Evolutionary conservation across 2,329 filamentous ascomycete species (phyloP).

Genomic region (Ciborinia camelliae): DNA sequence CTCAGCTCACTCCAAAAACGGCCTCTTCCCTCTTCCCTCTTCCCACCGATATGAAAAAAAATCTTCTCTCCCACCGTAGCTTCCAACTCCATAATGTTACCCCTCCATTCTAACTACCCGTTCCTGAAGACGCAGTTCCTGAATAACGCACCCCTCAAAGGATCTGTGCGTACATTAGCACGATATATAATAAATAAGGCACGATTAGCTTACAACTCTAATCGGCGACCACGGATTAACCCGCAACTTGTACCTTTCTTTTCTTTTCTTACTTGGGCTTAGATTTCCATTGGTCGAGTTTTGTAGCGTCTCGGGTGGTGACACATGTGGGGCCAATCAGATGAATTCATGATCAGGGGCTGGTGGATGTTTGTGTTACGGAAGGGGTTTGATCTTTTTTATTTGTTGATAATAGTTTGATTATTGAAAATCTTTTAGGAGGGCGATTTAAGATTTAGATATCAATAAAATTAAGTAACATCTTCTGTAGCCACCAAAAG

Average conservation of each 20-base stretch:
- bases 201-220: not conserved
- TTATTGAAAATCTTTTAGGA: too few species aligned
- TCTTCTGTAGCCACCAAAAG: too few species aligned
- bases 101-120: not conserved
- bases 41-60: not conserved
- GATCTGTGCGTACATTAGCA: not conserved
- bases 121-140: not conserved
- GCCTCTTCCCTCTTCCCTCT: not conserved
- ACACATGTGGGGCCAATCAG: not conserved
- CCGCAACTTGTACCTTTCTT: not conserved
- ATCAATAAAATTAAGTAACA: too few species aligned
- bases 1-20: too few species aligned
- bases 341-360: not conserved
- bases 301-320: not conserved
- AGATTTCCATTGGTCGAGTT: not conserved
- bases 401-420: too few species aligned
- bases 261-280: not conserved
- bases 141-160: not conserved
- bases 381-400: not conserved
- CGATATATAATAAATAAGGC: too few species aligned
- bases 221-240: conserved; percentile 12
- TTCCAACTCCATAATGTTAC: not conserved
- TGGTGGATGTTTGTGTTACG: not conserved
- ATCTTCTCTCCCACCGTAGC: not conserved
- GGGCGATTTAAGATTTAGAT: too few species aligned